Evolutionary conservation across 257 asterid genomes (phyloP), one percentile per base, ranked within the genome.

Genomic region (Solanum pinnatisectum): DNA sequence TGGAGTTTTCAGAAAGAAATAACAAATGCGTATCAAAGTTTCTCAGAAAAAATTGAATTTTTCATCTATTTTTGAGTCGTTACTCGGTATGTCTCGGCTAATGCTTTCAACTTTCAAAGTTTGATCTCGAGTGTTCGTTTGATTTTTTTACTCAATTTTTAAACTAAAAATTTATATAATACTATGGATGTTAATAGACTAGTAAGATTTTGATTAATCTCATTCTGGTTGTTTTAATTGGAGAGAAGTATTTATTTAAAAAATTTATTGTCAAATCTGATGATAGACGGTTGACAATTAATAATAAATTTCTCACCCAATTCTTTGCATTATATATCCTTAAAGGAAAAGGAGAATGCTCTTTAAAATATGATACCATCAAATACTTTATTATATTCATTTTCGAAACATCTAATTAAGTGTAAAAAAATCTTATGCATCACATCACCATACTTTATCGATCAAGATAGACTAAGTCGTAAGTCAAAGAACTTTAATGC

Each of bases 1-100:
- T 65, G 3, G 0, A 65, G 1, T 23, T 10, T 63, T 0, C 6
- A 1, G 0, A 23, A 63, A 63, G 0, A 63, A 63, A 10, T 52
- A 63, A n/a, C 1, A 4, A 0, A 16, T 0, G n/a, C 15, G 0
- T 23, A 63, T 5, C 0, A 10, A 63, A 63, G 15, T 22, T n/a
- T 10, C 3, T 10, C 1, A 5, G 0, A 63, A 63, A 63, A 10
- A 59, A 3, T 59, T 59, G 12, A 22, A 59, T 8, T 5, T 59
- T 59, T 3, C 6, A 59, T 59, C 27, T 59, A 59, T 59, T 59
- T 59, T 59, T 59, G 13, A 20, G 5, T 22, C 13, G 6, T 59
- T 59, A 46, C n/a, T 0, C 5, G 2, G 0, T 10, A 8, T 8
- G 27, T 59, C 33, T 63, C 2, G 6, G 3, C 1, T 63, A 63